A percentile compares a stretch with the other conserved stretches of the same genome.
These are phyloP conservation scores for Alnus glutinosa DNA, from an alignment of 306 rosid species.

Conservation along the genomic window DNA sequence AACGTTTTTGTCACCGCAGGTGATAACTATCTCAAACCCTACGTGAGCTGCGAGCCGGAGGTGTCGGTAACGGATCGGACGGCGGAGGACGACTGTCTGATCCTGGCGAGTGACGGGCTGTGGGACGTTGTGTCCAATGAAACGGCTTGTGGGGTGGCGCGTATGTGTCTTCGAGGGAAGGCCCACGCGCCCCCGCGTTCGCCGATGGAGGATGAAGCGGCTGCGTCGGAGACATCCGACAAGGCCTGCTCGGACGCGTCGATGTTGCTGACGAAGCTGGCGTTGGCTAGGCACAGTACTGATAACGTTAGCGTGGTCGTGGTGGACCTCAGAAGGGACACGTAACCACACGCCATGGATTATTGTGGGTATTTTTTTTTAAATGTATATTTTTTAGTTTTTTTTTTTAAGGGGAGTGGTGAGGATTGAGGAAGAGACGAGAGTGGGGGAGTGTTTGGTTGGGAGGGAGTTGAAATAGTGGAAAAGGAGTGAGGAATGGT, in stretches of 20 bases:
- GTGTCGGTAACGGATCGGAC: constrained; percentile 58
- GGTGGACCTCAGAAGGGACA: constrained; percentile 49
- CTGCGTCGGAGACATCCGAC: constrained; percentile 21
- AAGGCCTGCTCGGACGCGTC: constrained; percentile 55
- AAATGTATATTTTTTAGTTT: no score
- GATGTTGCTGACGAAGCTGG: constrained; percentile 61
- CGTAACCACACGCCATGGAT: constrained; percentile 5
- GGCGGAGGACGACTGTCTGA: constrained; percentile 56
- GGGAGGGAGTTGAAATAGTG: no score
- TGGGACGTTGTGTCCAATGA: constrained; percentile 74
- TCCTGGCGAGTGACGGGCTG: constrained; percentile 60
- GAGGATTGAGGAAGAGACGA: neutral
- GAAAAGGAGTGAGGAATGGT: neutral
- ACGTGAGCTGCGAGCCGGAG: constrained; percentile 63
- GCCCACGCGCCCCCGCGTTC: neutral
- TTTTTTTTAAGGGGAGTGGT: neutral
- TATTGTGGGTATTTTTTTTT: neutral
- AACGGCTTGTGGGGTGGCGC: constrained; percentile 62
- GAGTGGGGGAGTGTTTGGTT: no score
- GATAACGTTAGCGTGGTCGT: constrained; percentile 69
- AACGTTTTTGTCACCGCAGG: constrained; percentile 27
- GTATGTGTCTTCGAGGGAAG: constrained; percentile 49
- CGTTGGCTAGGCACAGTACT: constrained; percentile 55
- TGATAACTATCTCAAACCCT: constrained; percentile 64
- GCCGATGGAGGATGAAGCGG: neutral